Percentiles rank a stretch among this genome's conserved stretches.
phyloP scores from a whole-genome alignment of 495 filamentous ascomycete species.

The Talaromyces wortmannii region DNA sequence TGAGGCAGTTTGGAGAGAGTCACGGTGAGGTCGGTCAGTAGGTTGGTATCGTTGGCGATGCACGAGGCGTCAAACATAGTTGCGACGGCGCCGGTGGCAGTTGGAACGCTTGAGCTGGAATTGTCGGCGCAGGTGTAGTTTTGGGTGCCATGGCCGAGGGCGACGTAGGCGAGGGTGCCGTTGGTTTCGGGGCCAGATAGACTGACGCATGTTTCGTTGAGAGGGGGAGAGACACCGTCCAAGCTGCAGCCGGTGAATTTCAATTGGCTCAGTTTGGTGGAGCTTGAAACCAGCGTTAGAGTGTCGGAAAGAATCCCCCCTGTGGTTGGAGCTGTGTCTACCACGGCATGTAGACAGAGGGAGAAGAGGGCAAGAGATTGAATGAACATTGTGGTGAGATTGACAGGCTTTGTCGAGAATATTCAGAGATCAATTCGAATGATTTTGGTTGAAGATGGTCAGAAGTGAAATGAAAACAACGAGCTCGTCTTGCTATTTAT shows the following conservation, averaged over 20 bases:
- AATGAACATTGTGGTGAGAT: not conserved
- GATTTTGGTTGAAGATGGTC: too few relatives aligned
- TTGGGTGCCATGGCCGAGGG: conserved; percentile 65
- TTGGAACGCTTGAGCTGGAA: conserved; percentile 16
- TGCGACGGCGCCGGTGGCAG: conserved; percentile 54
- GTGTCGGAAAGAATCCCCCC: not conserved
- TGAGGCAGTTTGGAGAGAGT: conserved; percentile 31
- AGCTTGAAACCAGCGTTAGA: not conserved
- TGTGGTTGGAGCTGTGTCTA: not conserved
- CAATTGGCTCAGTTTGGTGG: not conserved
- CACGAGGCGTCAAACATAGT: conserved; percentile 59
- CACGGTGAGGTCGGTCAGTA: conserved; percentile 25
- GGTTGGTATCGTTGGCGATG: conserved; percentile 19
- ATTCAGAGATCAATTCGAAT: too few relatives aligned
- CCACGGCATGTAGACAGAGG: not conserved
- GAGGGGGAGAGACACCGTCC: conserved; percentile 16
- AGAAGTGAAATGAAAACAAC: too few relatives aligned
- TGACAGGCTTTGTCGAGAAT: too few relatives aligned
- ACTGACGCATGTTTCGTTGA: conserved; percentile 11
- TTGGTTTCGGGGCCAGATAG: conserved; percentile 40
- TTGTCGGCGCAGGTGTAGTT: conserved; percentile 64
- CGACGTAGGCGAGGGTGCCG: conserved; percentile 52
- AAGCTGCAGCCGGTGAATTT: conserved; percentile 5
- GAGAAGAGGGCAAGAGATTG: not conserved
- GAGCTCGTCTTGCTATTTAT: too few relatives aligned